Evolutionary conservation across 2,329 filamentous ascomycete species (phyloP), one percentile per base, ranked within the genome.

Genomic region (Talaromyces sp.): DNA sequence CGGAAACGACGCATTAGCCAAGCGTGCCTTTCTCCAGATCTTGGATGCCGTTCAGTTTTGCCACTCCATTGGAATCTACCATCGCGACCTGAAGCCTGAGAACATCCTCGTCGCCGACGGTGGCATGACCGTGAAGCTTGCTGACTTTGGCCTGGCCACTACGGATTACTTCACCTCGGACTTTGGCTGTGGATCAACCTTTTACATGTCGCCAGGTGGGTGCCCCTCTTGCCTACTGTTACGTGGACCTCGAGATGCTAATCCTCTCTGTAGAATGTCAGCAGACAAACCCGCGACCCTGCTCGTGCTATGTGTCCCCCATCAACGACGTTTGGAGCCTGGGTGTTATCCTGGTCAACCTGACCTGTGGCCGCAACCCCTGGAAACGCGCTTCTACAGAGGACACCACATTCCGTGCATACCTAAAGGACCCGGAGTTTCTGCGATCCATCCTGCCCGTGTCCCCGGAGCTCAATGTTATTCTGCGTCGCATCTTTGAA

Each of bases 181-280:
- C 75, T 97, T 96, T 77, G 95, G 95, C 71, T 99, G 95, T 75
- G 95, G 95, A 65, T 98, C 95, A 32, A 98, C 93, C 14, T 98
- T 98, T 72, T 99, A 99, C 80, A 99, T 98, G 95, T 96, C 92
- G 72, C 95, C 95, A 85, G 93, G 93, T 97, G 89, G 76, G 85
- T 80, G 65, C 66, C 62, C 31, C 35, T 56, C 60, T 63, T 57
- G 51, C 62, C 52, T 56, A 19, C n/a, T 24, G 6, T 27, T 29
- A 19, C 8, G 46, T 9, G 11, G 21, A 32, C 9, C 14, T 32
- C 7, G 35, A 17, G 6, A n/a, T 35, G 13, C 35, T 62, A 52
- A 58, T 19, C 31, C 31, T 17, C 46, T 21, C 71, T 10, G 58
- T 65, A 97, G 95, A 99, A 85, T 99, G 95, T 74, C 86, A 97